Base-by-base conservation (phyloP, 2,329 filamentous ascomycete genomes). In the Acarospora socialis region DNA sequence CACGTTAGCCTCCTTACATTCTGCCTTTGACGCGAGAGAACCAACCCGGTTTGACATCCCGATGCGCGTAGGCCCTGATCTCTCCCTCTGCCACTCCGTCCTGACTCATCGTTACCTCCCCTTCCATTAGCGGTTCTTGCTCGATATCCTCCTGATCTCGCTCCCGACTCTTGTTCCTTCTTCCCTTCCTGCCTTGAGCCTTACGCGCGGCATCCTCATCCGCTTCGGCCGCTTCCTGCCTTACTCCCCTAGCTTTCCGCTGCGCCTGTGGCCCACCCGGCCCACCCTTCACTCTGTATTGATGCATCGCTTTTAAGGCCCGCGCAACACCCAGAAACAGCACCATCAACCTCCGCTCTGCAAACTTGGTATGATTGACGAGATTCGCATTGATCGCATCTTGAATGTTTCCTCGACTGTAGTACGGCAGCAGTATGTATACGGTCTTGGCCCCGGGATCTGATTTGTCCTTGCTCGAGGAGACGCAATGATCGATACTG, bases 321-420 rank as follows among this genome's bases (percentile, higher is more conserved):
- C 75, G 74, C 54, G 87, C 94, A 2, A 98, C 84, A 10, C 90
- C 90, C 24, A 94, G 61, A 54, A 98, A 94, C 37, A 98, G 58
- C 36, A 77, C 65, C 84, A 95, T 87, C 40, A 98, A 64, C 46
- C 77, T 69, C 52, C 76, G 71, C 61, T 95, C 87, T 1, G 87
- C 84, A 48, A 98, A 95, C 31, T 68, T 70, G 21, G 81, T 81
- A 53, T 92, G 83, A 56, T 95, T 95, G 56, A 98, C 87, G 33
- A 95, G 65, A 57, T 98, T 98, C 42, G 90, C 87, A 56, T 98
- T 98, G 65, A 98, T 95, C 52, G 92, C 79, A 59, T 98, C 90
- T 60, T 98, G 90, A 21, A 98, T 68, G 55, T 98, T 98, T 9
- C 90, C 90, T 43, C 87, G 70, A 47, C 84, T 69, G 61, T 94